Base-by-base conservation (phyloP, 345 rosid genomes). In the Draba incana region DNA sequence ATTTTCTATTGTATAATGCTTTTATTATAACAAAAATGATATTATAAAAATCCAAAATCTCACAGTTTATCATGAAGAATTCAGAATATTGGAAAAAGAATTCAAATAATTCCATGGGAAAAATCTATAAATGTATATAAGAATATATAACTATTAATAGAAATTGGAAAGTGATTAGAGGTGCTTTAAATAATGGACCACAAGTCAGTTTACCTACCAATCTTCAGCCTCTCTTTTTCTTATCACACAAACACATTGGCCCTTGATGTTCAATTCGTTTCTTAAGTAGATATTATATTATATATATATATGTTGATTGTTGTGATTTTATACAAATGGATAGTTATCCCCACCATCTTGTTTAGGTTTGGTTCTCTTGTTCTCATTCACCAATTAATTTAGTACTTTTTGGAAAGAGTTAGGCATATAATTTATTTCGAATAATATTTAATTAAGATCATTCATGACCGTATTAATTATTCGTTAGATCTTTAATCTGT, bases 171-270 rank as follows among this genome's bases (percentile, higher is more conserved):
- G 72, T 60, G 75, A 71, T 70, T 70, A 71, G 39, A 73, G 62
- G 78, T 70, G 20, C 70, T 79, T 74, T 83, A 64, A 57, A 58
- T 74, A 80, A 79, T 78, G 78, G 78, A 83, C 83, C 58, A 86
- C 84, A 83, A 82, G 89, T 81, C 92, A 80, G 77, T 57, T 76
- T 86, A 80, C 88, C 79, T 74, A 85, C 77, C 74, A 77, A 80
- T 70, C 74, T 77, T 66, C 43, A 51, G 61, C 72, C 62, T 74
- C 71, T 31, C 48, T 69, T 60, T 69, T 60, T 50, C 27, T 41
- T 30, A 48, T 49, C 60, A 64, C 28, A 57, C 30, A 66, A 73
- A 66, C 68, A 53, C 72, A 74, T 74, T 66, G 67, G 62, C 68
- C 73, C 51, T 71, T 80, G 41, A 71, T 41, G 75, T 80, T 45